A percentile compares a stretch with the other conserved stretches of the same genome.
These are phyloP conservation scores for Polyporus tsugae DNA, from an alignment of 1,284 basidiomycete species.

Conservation along the genomic window DNA sequence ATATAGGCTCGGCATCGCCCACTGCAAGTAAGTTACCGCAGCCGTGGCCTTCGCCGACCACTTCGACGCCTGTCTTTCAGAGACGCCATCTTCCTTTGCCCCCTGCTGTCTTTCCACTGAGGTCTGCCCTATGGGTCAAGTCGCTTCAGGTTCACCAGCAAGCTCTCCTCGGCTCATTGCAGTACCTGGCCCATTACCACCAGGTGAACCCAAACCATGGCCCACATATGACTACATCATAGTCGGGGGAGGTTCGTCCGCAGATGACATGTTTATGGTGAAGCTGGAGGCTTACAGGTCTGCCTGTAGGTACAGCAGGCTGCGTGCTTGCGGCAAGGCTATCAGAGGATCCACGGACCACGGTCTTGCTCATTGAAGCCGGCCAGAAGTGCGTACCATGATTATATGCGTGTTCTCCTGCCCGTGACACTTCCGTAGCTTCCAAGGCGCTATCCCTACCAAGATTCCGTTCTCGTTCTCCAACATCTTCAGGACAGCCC, in stretches of 20 bases:
- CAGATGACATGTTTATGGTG: neutral
- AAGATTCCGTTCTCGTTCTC: neutral
- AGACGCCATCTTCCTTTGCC: neutral
- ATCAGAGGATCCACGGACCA: conserved; percentile 12
- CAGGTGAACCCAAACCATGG: conserved; percentile 1
- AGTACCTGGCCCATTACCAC: neutral
- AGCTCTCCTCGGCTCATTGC: neutral
- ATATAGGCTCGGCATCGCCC: no score
- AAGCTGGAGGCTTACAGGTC: neutral
- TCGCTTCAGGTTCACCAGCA: neutral
- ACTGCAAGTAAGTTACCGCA: no score
- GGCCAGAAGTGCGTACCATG: neutral
- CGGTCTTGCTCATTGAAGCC: conserved; percentile 15
- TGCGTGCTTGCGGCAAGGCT: conserved; percentile 20
- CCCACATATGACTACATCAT: conserved; percentile 8
- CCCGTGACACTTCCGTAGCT: neutral
- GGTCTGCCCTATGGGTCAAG: neutral
- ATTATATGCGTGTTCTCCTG: neutral
- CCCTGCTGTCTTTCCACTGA: neutral
- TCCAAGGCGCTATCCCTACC: neutral
- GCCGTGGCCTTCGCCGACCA: no score
- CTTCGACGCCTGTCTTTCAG: neutral
- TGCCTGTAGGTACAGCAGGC: conserved; percentile 18
- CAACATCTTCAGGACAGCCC: neutral
- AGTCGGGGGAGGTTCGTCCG: neutral